Evolutionary conservation across 2,329 filamentous ascomycete genomes (phyloP).

Genomic region (Cadophora sp.): DNA sequence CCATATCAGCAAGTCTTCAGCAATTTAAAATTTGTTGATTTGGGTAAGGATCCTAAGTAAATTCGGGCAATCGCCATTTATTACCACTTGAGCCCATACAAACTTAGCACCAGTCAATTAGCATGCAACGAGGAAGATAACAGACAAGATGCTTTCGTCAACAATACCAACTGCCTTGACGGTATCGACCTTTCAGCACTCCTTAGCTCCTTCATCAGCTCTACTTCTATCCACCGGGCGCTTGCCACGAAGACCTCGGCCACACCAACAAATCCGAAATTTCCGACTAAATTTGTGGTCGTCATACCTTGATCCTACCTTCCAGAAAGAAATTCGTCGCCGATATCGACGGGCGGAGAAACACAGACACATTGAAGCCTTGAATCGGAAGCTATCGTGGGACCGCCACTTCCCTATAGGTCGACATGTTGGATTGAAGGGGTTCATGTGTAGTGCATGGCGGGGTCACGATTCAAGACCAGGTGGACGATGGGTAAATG

Average conservation of each 20-base stretch:
- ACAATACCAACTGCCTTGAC: slow-evolving; percentile 32
- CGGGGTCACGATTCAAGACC: slow-evolving; percentile 40
- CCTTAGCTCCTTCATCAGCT: slow-evolving; percentile 22
- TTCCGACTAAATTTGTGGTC: slow-evolving; percentile 59
- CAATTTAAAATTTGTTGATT: too few relatives aligned
- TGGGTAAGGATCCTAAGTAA: background rate
- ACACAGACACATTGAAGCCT: slow-evolving; percentile 54
- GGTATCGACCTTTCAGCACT: slow-evolving; percentile 21
- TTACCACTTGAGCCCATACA: background rate
- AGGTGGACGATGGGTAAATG: slow-evolving; percentile 46
- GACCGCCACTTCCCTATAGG: slow-evolving; percentile 50
- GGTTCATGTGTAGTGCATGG: slow-evolving; percentile 51
- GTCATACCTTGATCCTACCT: slow-evolving; percentile 50
- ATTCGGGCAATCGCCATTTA: background rate
- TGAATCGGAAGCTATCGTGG: slow-evolving; percentile 55
- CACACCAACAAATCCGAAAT: slow-evolving; percentile 50
- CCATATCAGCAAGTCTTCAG: background rate
- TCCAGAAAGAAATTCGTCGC: slow-evolving; percentile 50
- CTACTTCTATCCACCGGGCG: slow-evolving; percentile 26
- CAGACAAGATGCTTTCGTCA: slow-evolving; percentile 39
- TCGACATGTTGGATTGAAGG: slow-evolving; percentile 46
- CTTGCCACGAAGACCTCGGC: slow-evolving; percentile 26
- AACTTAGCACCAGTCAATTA: slow-evolving; percentile 19
- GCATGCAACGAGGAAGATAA: slow-evolving; percentile 33
- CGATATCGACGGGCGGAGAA: slow-evolving; percentile 52